Evolutionary conservation across 805 yeast genomes (phyloP), one percentile per base, ranked within the genome.

Genomic region (Spencermartinsiella europaea): DNA sequence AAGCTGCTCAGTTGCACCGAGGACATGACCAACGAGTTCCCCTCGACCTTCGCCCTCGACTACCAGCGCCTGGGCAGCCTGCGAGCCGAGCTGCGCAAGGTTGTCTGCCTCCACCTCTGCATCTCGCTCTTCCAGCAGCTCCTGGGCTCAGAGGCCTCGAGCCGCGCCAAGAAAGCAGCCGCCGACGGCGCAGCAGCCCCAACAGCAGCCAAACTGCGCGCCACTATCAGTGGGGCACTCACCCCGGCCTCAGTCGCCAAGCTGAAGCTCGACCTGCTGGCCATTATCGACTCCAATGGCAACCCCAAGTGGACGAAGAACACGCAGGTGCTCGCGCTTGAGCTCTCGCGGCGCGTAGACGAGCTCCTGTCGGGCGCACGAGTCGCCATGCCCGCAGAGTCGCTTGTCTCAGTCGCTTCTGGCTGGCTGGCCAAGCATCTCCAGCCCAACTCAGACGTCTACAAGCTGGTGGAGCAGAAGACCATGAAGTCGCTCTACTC

Each of bases 231-330:
- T 25, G 31, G 31, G 12, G 43, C 46, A 10, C 46, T 49, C 3
- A 16, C 40, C 19, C n/a, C 38, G 2, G 53, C 48, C 17, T 71
- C 70, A 41, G 63, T 71, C 36, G 63, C 68, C 44, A 69, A 65
- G 42, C 70, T 87, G 46, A 87, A 83, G 63, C 79, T 72, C 43
- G 91, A 86, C 57, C 77, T 88, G 36, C 67, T 85, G 45, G 83
- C 90, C 27, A 83, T 87, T 39, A 87, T 87, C 15, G 95, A 87
- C 65, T 87, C 84, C 49, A 84, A 82, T 57, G 95, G 95, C 1
- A 85, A 85, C 62, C 79, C 86, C 48, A 86, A 89, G 68, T 87
- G 96, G 96, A 87, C 96, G 0, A 77, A 86, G 59, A 87, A 87
- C 63, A 77, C 86, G 21, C 75, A 79, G 52, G 72, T 84, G 14